Base-by-base conservation (phyloP, 2,329 filamentous ascomycete species). In the Thielaviopsis punctulata region DNA sequence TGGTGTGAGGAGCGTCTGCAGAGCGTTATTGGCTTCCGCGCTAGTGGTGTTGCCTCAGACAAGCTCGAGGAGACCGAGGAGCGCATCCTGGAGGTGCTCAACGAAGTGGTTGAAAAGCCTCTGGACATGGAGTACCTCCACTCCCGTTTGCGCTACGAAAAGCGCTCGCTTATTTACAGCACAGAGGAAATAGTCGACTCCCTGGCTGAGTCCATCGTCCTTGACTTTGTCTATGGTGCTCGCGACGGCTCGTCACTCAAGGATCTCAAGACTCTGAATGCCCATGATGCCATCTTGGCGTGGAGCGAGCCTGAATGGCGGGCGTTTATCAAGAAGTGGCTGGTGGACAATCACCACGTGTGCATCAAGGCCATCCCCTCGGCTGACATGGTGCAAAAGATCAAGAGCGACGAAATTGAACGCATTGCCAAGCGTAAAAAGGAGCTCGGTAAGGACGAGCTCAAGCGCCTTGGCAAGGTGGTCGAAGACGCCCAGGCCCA, bases 311-410 rank as follows among this genome's bases (percentile, higher is more conserved):
- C 77, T 25, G 72, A 95, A 53, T 98, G 92, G 92, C 80, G 83
- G 55, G 69, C 70, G 0, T 95, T 90, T 61, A 69, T 95, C 58
- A 82, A 75, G 58, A 85, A 82, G 62, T 95, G 87, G 84, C 79
- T 96, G 30, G 74, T 80, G 0, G 84, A 95, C 63, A 87, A 87
- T 23, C 77, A 84, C 56, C 89, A 95, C 63, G 76, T 96, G 51
- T 92, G 88, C 0, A 78, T 96, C 33, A 75, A 98, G 10, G 92
- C 88, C 12, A 84, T 86, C 55, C 92, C 92, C 2, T 96, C 92
- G 0, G 71, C 79, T 49, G 78, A 82, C 56, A 70, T 96, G 48
- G 83, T 89, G 1, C 79, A 82, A 51, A 86, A 84, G 65, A 75
- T 92, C 56, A 95, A 95, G 65, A 71, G 73, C 15, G 83, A 88